Conservation (phyloP, 2,329 filamentous ascomycete genomes). For the Verticillium isaacii region DNA sequence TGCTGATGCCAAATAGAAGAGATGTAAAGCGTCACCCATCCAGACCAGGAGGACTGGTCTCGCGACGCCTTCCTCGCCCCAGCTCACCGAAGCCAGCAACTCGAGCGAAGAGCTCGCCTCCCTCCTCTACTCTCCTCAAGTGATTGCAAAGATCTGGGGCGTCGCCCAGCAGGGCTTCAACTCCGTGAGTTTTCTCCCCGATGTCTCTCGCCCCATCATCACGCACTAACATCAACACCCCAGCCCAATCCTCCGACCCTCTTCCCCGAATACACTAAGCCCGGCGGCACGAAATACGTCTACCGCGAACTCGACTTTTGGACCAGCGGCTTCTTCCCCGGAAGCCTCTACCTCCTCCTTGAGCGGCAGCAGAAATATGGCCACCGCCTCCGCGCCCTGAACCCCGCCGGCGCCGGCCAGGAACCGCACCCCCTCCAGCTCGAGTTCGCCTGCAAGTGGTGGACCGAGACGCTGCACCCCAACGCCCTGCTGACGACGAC, state of each 20-base stretch:
- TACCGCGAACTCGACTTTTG: conserved; percentile 36
- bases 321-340: conserved; percentile 45
- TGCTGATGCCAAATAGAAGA: neutral
- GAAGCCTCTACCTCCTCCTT: conserved; percentile 34
- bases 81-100: neutral
- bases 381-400: neutral
- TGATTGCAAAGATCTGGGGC: conserved; percentile 8
- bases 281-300: conserved; percentile 29
- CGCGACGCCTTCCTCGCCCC: neutral
- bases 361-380: conserved; percentile 24
- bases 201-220: neutral
- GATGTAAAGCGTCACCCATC: neutral
- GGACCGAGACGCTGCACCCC: conserved; percentile 30
- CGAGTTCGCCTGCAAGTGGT: conserved; percentile 33
- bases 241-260: conserved; percentile 12
- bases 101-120: neutral
- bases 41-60: neutral
- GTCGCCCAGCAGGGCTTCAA: conserved; percentile 8
- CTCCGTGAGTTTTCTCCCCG: neutral
- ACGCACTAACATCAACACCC: neutral
- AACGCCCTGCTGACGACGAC: conserved; percentile 28
- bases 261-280: conserved; percentile 32
- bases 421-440: conserved; percentile 19
- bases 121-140: conserved; percentile 4
- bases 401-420: neutral